Conservation (phyloP, 768 basidiomycete species). For the Filobasidium floriforme region DNA sequence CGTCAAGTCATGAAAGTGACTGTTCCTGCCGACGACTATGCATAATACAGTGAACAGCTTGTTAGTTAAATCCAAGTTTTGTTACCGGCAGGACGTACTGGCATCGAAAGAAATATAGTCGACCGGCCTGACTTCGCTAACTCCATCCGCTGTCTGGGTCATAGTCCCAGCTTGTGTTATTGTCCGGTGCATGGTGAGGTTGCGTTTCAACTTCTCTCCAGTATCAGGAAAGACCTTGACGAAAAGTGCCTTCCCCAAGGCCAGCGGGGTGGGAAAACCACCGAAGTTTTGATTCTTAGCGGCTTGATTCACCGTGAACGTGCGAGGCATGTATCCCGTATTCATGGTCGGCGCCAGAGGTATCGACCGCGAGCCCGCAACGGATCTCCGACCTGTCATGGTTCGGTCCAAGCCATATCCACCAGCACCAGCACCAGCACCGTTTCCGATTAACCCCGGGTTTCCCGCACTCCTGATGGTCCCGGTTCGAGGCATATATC, state of each 20-base stretch:
- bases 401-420: slow-evolving; percentile 11
- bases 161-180: slow-evolving; percentile 39
- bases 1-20: slow-evolving; percentile 53
- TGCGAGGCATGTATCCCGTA: slow-evolving; percentile 31
- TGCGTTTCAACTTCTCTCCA: slow-evolving; percentile 56
- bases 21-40: slow-evolving; percentile 75
- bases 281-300: slow-evolving; percentile 40
- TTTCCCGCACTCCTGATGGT: slow-evolving; percentile 28
- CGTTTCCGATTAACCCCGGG: neutral
- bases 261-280: slow-evolving; percentile 45
- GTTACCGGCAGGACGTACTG: slow-evolving; percentile 27
- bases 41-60: too few species aligned
- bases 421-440: neutral
- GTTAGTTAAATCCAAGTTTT: too few species aligned
- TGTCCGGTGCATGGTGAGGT: slow-evolving; percentile 67
- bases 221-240: slow-evolving; percentile 59
- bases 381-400: neutral
- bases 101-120: slow-evolving; percentile 82
- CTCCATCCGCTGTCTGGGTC: slow-evolving; percentile 45
- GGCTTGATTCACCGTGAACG: slow-evolving; percentile 14
- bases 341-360: slow-evolving; percentile 14
- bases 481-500: slow-evolving; percentile 37
- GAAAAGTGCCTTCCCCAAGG: slow-evolving; percentile 50
- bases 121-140: slow-evolving; percentile 49
- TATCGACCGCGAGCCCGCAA: slow-evolving; percentile 6